Evolutionary conservation across 164 flowering plant genomes (phyloP).

Genomic region (Vitis vinifera): ASM3070453v1 NC_081809.1:7391001-7391500

Average conservation of each 20-base stretch:
- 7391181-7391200: neutral
- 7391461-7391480: neutral
- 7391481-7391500: neutral
- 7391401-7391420: constrained; percentile 7
- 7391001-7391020: constrained; percentile 9
- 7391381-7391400: constrained; percentile 50
- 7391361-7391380: constrained; percentile 68
- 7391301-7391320: constrained; percentile 55
- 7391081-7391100: neutral
- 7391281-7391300: constrained; percentile 63
- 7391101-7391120: neutral
- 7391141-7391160: neutral
- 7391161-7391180: neutral
- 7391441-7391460: neutral
- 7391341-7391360: constrained; percentile 82
- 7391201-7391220: neutral
- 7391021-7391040: neutral
- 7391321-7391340: constrained; percentile 79
- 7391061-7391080: neutral
- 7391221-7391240: neutral
- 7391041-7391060: neutral
- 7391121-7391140: neutral
- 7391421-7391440: neutral
- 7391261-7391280: constrained; percentile 83
- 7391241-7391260: constrained; percentile 92